These are phyloP conservation scores for Prototheca wickerhamii DNA, from an alignment of 163 green algal genomes.

Conservation along the genomic window DNA sequence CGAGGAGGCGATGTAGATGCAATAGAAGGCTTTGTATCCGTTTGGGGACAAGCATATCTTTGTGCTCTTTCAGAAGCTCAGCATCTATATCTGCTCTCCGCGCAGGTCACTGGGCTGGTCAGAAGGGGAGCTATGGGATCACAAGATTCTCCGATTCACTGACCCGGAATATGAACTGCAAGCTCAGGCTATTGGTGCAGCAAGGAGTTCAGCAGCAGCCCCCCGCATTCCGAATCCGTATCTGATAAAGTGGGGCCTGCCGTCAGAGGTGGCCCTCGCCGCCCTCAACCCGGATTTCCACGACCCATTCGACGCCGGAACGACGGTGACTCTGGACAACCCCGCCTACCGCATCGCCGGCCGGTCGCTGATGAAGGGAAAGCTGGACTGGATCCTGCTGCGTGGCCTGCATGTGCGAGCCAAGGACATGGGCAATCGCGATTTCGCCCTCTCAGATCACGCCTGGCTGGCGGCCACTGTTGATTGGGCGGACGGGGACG, in stretches of 20 bases:
- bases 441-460: constrained; percentile 68
- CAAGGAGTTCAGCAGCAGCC: not conserved
- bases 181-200: not conserved
- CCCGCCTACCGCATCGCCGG: constrained; percentile 50
- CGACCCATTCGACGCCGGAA: constrained; percentile 31
- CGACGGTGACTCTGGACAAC: constrained; percentile 65
- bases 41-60: too few relatives aligned
- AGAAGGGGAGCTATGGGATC: too few relatives aligned
- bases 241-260: constrained; percentile 27
- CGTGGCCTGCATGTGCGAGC: constrained; percentile 28
- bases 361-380: constrained; percentile 57
- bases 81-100: too few relatives aligned
- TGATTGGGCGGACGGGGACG: not conserved
- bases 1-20: constrained; percentile 4
- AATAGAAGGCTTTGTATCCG: constrained; percentile 12
- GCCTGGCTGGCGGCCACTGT: constrained; percentile 65
- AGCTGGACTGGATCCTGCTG: constrained; percentile 81
- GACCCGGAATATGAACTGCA: constrained; percentile 7
- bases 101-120: too few relatives aligned
- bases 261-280: constrained; percentile 15
- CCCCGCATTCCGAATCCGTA: too few relatives aligned
- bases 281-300: constrained; percentile 37
- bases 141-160: too few relatives aligned
- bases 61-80: too few relatives aligned
- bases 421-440: constrained; percentile 55